These are phyloP conservation scores for Trichophyton verrucosum DNA, from an alignment of 2,329 filamentous ascomycete species.

Conservation along the genomic window DNA sequence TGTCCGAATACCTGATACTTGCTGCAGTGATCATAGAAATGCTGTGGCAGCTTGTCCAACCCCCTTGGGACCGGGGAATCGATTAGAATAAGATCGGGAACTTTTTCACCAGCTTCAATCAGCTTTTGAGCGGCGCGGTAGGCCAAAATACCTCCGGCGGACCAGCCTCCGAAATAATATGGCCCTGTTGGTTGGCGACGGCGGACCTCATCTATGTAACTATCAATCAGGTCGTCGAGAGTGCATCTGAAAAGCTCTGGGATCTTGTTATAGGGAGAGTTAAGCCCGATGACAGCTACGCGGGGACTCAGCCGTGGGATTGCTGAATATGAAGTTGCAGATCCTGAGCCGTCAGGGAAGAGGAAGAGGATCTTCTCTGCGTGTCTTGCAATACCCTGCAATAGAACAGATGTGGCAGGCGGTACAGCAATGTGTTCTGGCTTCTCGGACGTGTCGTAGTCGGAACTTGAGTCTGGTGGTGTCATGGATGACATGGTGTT, in stretches of 20 bases:
- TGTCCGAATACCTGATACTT: constrained; percentile 35
- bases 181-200: constrained; percentile 55
- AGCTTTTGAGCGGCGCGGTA: constrained; percentile 41
- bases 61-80: constrained; percentile 46
- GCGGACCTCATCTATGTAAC: constrained; percentile 58
- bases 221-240: constrained; percentile 51
- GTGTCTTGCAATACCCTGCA: constrained; percentile 36
- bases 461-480: background rate
- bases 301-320: constrained; percentile 32
- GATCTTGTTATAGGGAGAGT: constrained; percentile 59
- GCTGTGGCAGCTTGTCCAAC: constrained; percentile 53
- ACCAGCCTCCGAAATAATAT: constrained; percentile 45
- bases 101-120: constrained; percentile 36
- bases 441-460: background rate
- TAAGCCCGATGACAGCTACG: constrained; percentile 44
- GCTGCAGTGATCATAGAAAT: constrained; percentile 40
- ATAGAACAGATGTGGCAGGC: constrained; percentile 24
- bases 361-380: constrained; percentile 27
- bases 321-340: constrained; percentile 31
- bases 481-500: background rate
- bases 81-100: constrained; percentile 41
- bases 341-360: constrained; percentile 40
- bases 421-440: background rate
- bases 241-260: constrained; percentile 54
- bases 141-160: constrained; percentile 43